phyloP scores from a whole-genome alignment of 192 early-diverging fungal species.

The Lunasporangiospora selenospora region DNA sequence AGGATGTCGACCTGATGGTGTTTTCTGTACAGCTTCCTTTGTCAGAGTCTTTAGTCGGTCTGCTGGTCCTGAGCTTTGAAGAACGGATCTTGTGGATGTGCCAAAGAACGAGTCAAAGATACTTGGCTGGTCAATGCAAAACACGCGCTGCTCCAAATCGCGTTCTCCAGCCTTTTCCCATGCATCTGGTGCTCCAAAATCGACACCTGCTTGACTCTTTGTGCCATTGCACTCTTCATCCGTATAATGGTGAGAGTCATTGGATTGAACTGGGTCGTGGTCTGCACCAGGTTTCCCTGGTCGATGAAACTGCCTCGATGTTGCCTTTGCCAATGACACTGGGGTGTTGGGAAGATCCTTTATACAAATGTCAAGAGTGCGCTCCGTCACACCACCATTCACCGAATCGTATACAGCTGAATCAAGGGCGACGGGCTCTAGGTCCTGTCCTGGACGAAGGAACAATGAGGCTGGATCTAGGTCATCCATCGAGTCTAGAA shows the following conservation, averaged over 20 bases:
- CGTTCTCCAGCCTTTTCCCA: slow-evolving; percentile 11
- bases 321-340: background rate
- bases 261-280: no score
- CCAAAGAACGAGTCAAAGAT: slow-evolving; percentile 13
- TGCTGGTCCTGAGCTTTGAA: no score
- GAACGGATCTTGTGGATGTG: background rate
- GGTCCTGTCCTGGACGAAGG: slow-evolving; percentile 15
- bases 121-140: slow-evolving; percentile 3
- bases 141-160: slow-evolving; percentile 24
- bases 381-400: slow-evolving; percentile 9
- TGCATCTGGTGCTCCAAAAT: background rate
- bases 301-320: background rate
- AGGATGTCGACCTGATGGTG: no score
- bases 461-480: slow-evolving; percentile 31
- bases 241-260: no score
- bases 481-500: no score
- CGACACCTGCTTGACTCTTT: background rate
- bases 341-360: background rate
- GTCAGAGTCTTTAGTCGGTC: no score
- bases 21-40: no score
- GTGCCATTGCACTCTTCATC: no score
- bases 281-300: background rate
- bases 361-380: slow-evolving; percentile 5
- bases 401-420: slow-evolving; percentile 23
- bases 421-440: slow-evolving; percentile 12